Conservation (phyloP, 2,329 filamentous ascomycete species). For the Metarhizium humberi region DNA sequence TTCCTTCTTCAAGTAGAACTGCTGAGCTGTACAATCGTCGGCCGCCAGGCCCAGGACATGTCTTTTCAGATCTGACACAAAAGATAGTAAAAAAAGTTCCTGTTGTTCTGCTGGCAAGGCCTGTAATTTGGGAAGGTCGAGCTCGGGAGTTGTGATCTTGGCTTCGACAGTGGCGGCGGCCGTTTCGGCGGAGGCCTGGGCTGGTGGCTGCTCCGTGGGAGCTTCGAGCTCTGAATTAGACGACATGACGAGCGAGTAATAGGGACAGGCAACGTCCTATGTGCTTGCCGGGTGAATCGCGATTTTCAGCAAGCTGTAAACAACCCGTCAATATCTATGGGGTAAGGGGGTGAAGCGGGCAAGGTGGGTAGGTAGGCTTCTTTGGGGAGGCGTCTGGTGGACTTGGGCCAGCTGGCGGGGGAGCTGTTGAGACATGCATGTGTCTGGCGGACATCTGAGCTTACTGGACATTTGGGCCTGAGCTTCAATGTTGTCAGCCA, state of each 20-base stretch:
- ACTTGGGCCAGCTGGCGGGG: neutral
- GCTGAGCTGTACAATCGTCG: slow-evolving; percentile 79
- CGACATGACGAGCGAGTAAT: slow-evolving; percentile 21
- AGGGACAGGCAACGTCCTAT: slow-evolving; percentile 13
- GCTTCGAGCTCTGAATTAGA: slow-evolving; percentile 26
- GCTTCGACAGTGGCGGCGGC: slow-evolving; percentile 21
- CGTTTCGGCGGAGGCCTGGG: slow-evolving; percentile 9
- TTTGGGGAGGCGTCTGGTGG: too few relatives aligned
- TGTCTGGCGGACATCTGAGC: too few relatives aligned
- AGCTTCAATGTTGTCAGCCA: neutral
- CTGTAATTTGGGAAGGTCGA: slow-evolving; percentile 85
- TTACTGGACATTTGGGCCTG: neutral
- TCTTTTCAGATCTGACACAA: slow-evolving; percentile 71
- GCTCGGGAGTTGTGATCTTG: slow-evolving; percentile 56
- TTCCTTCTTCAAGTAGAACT: slow-evolving; percentile 88
- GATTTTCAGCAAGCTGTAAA: neutral
- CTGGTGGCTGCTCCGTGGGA: slow-evolving; percentile 13
- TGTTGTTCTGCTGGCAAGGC: slow-evolving; percentile 88
- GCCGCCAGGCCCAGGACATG: slow-evolving; percentile 67
- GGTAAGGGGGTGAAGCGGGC: neutral
- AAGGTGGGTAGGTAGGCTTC: neutral
- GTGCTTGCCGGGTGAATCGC: neutral
- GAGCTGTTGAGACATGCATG: neutral
- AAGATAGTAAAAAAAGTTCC: slow-evolving; percentile 85
- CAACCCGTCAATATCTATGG: neutral